phyloP scores from a whole-genome alignment of 2,329 filamentous ascomycete species.

The Aspergillus sp. region DNA sequence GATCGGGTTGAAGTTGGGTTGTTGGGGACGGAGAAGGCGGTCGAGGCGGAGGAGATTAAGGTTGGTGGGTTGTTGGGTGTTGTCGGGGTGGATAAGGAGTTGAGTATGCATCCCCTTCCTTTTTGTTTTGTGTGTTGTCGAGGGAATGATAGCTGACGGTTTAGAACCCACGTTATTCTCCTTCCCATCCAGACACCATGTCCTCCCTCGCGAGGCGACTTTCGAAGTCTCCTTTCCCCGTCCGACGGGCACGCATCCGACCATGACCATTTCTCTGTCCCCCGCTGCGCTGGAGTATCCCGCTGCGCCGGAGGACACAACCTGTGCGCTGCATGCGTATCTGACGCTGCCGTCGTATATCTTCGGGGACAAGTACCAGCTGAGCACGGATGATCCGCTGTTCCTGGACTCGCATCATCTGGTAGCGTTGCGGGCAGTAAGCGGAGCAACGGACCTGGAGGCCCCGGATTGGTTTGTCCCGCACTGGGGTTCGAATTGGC shows the following conservation, averaged over 20 bases:
- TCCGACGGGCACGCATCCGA: constrained; percentile 82
- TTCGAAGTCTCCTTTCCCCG: constrained; percentile 67
- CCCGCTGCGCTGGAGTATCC: constrained; percentile 52
- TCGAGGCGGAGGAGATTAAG: constrained; percentile 71
- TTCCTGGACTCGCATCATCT: constrained; percentile 83
- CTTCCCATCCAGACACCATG: constrained; percentile 77
- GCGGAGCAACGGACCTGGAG: constrained; percentile 82
- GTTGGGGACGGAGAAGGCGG: constrained; percentile 61
- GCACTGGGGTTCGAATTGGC: constrained; percentile 75
- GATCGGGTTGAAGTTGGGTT: constrained; percentile 79
- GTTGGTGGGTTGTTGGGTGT: constrained; percentile 78
- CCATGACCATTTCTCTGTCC: constrained; percentile 67
- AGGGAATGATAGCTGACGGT: constrained; percentile 13
- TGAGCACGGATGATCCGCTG: constrained; percentile 59
- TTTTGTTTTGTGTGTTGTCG: neutral
- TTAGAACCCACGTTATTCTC: constrained; percentile 75
- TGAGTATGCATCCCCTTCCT: constrained; percentile 49
- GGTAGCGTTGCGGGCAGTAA: constrained; percentile 65
- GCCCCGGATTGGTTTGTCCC: constrained; percentile 78
- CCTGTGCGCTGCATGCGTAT: constrained; percentile 75
- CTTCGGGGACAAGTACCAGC: constrained; percentile 86
- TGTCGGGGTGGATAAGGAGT: constrained; percentile 70
- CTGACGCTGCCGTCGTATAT: constrained; percentile 77
- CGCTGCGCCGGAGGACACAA: constrained; percentile 48
- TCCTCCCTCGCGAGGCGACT: constrained; percentile 49